Percentiles rank a stretch among this genome's conserved stretches.
phyloP scores from a whole-genome alignment of 495 filamentous ascomycete species.

The Aspergillus sclerotioniger region DNA sequence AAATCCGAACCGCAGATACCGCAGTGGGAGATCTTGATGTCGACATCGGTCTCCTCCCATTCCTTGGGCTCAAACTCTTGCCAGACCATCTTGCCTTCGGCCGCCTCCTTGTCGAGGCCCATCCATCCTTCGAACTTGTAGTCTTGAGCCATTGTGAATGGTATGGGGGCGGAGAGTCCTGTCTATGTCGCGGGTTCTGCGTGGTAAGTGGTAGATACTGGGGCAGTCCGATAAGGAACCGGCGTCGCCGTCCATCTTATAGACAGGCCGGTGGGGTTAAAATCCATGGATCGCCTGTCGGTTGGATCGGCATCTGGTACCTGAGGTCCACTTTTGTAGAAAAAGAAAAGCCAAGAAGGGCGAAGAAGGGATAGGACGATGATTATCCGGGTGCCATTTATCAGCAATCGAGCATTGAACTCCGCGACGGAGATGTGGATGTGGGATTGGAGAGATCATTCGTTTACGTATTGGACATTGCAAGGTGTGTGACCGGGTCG shows the following conservation, averaged over 20 bases:
- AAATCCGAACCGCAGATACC: conserved; percentile 58
- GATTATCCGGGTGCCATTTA: no score
- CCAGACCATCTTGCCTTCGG: conserved; percentile 79
- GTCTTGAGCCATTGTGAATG: conserved; percentile 33
- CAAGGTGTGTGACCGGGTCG: no score
- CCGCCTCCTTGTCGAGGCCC: conserved; percentile 54
- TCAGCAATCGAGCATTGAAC: background rate
- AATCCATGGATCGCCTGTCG: background rate
- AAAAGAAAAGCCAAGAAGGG: conserved; percentile 1
- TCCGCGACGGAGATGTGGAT: background rate
- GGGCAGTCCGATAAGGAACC: no score
- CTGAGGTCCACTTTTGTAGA: background rate
- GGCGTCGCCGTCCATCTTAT: background rate
- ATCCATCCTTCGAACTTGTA: conserved; percentile 85
- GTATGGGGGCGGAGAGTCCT: background rate
- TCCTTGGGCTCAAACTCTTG: conserved; percentile 73
- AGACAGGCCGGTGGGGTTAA: background rate
- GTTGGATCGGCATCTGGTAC: background rate
- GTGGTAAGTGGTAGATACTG: no score
- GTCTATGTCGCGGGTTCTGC: background rate
- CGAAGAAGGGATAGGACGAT: background rate
- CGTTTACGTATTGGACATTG: background rate
- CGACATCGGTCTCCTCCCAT: conserved; percentile 77
- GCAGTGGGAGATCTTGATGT: conserved; percentile 46
- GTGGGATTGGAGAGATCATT: background rate